Conservation (phyloP, 2,329 filamentous ascomycete genomes). For the Fusarium anthophilum region DNA sequence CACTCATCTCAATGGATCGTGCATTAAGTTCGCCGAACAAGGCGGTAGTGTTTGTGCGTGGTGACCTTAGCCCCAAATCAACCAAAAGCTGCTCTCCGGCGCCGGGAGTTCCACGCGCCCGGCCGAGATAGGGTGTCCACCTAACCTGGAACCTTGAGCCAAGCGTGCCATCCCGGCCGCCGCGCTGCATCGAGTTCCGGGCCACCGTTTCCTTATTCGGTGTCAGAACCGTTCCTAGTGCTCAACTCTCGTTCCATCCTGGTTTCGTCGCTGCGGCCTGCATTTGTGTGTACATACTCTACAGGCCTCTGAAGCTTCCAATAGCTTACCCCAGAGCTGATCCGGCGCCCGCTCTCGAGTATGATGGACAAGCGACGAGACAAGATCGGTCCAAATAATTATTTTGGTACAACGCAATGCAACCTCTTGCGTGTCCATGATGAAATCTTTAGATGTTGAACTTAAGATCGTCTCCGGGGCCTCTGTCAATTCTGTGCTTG, state of each 20-base stretch:
- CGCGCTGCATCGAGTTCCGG: conserved; percentile 38
- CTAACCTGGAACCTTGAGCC: conserved; percentile 20
- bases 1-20: conserved; percentile 5
- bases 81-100: conserved; percentile 20
- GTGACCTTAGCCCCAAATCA: conserved; percentile 13
- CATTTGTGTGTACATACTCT: conserved; percentile 1
- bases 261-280: conserved; percentile 34
- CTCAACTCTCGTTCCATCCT: conserved; percentile 31
- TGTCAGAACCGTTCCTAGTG: conserved; percentile 38
- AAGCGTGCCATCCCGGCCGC: conserved; percentile 37
- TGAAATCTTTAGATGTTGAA: conserved; percentile 50
- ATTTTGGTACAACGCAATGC: conserved; percentile 4
- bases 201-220: conserved; percentile 38
- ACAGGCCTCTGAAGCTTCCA: conserved; percentile 32
- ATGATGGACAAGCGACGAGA: conserved; percentile 6
- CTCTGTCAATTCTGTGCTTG: neutral
- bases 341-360: conserved; percentile 22
- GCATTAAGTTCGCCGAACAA: conserved; percentile 29
- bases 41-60: conserved; percentile 23
- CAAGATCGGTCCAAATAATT: conserved; percentile 37
- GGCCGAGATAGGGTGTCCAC: conserved; percentile 35
- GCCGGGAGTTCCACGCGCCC: conserved; percentile 29
- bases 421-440: conserved; percentile 38
- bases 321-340: conserved; percentile 27
- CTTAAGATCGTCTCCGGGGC: neutral